These are phyloP conservation scores for Flaveria floridana DNA, from an alignment of 140 eudicot species.

Conservation along the genomic window DNA sequence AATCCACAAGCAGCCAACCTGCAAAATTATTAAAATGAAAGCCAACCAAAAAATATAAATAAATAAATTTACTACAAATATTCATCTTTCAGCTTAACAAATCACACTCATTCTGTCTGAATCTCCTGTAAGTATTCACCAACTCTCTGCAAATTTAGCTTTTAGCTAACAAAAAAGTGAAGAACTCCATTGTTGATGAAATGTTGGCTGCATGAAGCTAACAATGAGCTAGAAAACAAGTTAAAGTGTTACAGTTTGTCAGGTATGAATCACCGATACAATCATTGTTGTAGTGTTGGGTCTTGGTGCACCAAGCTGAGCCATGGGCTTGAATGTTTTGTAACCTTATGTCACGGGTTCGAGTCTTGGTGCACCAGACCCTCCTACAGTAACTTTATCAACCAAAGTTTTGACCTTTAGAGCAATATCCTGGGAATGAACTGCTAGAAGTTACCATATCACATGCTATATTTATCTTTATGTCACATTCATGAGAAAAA, in stretches of 20 bases:
- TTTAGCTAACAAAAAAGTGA: not conserved
- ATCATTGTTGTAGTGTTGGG: not conserved
- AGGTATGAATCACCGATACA: not conserved
- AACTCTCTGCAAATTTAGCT: constrained; percentile 18
- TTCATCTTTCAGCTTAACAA: constrained; percentile 6
- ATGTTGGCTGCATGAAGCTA: not conserved
- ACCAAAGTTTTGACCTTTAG: constrained; percentile 13
- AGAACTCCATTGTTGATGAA: not conserved
- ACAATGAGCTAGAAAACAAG: not conserved
- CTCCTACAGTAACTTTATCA: not conserved
- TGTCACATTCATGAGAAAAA: constrained; percentile 15
- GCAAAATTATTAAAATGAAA: not conserved
- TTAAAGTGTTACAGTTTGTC: too few species aligned
- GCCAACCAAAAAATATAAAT: not conserved
- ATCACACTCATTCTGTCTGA: not conserved
- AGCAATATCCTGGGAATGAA: constrained; percentile 16
- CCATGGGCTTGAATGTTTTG: constrained; percentile 12
- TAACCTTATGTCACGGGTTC: not conserved
- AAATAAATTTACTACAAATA: constrained; percentile 20
- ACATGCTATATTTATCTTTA: constrained; percentile 10
- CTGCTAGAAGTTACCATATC: constrained; percentile 18
- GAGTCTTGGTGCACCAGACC: constrained; percentile 13
- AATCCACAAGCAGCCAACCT: constrained; percentile 25
- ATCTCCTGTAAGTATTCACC: constrained; percentile 18
- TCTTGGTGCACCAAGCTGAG: not conserved